Conservation (phyloP, 805 yeast species). For the Grigorovia transvaalensis region DNA sequence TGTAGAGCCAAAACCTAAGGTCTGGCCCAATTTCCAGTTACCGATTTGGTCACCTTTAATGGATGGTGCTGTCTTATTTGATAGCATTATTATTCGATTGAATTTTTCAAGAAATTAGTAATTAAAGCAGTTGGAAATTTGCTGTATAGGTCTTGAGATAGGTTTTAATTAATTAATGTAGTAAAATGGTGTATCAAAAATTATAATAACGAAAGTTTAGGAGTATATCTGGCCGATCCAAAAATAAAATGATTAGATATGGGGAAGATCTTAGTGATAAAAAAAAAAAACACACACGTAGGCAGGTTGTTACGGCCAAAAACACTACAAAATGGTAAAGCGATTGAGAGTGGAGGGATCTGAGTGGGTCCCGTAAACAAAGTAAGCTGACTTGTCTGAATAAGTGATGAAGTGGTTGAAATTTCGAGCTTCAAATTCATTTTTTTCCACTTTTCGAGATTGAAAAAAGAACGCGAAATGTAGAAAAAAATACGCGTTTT, state of each 20-base stretch:
- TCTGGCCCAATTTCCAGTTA: conserved; percentile 93
- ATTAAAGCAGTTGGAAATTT: background rate
- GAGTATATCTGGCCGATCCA: no score
- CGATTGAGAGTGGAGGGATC: background rate
- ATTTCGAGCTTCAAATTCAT: background rate
- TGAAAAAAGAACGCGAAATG: background rate
- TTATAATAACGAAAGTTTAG: no score
- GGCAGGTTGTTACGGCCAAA: background rate
- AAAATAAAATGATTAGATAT: background rate
- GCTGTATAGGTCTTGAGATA: no score
- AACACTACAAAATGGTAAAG: background rate
- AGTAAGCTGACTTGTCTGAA: background rate
- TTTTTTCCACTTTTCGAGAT: background rate
- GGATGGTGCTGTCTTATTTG: conserved; percentile 11
- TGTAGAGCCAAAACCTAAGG: conserved; percentile 92
- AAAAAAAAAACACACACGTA: no score
- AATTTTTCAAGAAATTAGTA: background rate
- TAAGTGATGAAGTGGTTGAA: background rate
- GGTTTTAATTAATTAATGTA: no score
- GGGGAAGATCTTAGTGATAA: no score
- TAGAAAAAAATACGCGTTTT: background rate
- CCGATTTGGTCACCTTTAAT: conserved; percentile 48
- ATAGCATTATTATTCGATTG: conserved; percentile 1
- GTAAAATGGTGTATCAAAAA: no score
- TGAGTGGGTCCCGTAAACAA: background rate